phyloP scores from a whole-genome alignment of 345 rosid species.

The Gossypium australe region DNA sequence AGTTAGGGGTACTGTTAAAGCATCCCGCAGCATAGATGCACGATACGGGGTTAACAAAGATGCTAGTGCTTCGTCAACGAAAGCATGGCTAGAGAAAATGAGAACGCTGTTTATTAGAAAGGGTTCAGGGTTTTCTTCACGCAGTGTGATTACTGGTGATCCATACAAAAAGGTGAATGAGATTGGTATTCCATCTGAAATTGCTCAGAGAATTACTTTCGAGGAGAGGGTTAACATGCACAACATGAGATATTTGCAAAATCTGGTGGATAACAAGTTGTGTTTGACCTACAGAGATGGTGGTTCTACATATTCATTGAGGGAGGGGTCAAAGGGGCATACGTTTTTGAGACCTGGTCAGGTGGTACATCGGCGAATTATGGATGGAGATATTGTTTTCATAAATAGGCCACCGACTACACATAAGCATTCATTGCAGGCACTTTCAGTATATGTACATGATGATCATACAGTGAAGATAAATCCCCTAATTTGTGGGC shows the following conservation, averaged over 20 bases:
- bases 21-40: conserved; percentile 53
- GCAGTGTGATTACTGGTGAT: conserved; percentile 93
- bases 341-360: conserved; percentile 75
- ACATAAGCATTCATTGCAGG: conserved; percentile 90
- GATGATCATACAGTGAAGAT: conserved; percentile 92
- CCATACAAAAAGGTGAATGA: conserved; percentile 68
- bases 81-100: conserved; percentile 93
- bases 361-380: conserved; percentile 72
- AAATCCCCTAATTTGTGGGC: conserved; percentile 86
- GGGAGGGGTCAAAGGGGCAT: conserved; percentile 91
- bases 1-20: conserved; percentile 76
- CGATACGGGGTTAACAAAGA: conserved; percentile 56
- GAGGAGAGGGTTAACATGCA: conserved; percentile 80
- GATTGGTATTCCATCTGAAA: conserved; percentile 76
- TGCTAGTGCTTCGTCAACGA: conserved; percentile 54
- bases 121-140: conserved; percentile 92
- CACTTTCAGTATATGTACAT: conserved; percentile 80
- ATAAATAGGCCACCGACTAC: conserved; percentile 94
- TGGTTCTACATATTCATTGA: conserved; percentile 59
- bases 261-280: conserved; percentile 62
- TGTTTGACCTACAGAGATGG: conserved; percentile 80
- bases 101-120: conserved; percentile 74
- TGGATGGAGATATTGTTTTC: conserved; percentile 92
- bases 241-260: conserved; percentile 56
- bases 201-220: conserved; percentile 79